Conservation (phyloP, 2,329 filamentous ascomycete genomes). For the Verticillium isaacii region DNA sequence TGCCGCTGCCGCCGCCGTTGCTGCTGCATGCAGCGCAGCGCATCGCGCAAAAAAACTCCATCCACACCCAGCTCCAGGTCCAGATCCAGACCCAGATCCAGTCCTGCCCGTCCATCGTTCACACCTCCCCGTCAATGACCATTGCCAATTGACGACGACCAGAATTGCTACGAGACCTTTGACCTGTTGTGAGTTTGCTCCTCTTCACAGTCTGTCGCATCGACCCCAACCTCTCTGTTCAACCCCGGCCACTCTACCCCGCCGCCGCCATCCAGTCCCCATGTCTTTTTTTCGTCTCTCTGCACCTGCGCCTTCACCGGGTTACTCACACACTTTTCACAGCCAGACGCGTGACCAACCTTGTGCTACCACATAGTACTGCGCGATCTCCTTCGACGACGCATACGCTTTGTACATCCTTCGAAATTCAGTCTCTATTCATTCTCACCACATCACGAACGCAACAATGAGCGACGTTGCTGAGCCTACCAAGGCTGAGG, state of each 20-base stretch:
- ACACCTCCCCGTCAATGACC: background rate
- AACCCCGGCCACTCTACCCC: background rate
- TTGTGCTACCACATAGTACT: background rate
- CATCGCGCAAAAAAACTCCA: background rate
- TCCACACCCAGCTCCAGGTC: background rate
- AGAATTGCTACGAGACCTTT: background rate
- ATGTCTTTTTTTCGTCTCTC: background rate
- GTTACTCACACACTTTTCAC: background rate
- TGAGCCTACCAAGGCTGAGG: conserved; percentile 19
- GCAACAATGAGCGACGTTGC: conserved; percentile 7
- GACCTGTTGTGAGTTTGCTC: background rate
- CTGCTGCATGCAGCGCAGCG: background rate
- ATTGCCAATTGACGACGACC: background rate
- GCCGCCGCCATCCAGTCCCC: background rate
- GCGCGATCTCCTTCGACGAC: background rate
- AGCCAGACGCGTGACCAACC: background rate
- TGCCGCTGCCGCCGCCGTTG: background rate
- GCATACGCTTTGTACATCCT: background rate
- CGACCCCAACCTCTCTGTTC: background rate
- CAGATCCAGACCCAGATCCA: background rate
- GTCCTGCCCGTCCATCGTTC: background rate
- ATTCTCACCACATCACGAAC: background rate
- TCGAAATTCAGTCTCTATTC: background rate
- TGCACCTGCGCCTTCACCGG: background rate
- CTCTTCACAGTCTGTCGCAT: background rate